A percentile compares a stretch with the other conserved stretches of the same genome.
These are phyloP conservation scores for Nakazawaea ernobii DNA, from an alignment of 805 yeast genomes.

Conservation along the genomic window DNA sequence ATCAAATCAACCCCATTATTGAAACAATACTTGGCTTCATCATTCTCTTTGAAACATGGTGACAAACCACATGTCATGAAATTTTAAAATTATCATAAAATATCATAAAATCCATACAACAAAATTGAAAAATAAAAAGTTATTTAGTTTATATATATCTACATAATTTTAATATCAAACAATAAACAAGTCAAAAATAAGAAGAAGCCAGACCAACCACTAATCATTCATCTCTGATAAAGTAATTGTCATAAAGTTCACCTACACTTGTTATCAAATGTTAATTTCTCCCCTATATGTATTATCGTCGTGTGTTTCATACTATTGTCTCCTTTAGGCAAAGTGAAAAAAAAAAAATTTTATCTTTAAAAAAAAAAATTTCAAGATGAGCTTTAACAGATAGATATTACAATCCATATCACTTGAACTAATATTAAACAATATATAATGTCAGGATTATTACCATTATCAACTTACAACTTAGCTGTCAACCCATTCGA, in stretches of 20 bases:
- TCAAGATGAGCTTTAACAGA: conserved; percentile 7
- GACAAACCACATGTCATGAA: conserved; percentile 98
- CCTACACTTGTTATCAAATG: too few relatives aligned
- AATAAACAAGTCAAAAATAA: not conserved
- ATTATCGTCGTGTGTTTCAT: too few relatives aligned
- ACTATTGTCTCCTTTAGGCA: not conserved
- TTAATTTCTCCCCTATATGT: too few relatives aligned
- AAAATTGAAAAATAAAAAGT: too few relatives aligned
- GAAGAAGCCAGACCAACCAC: not conserved
- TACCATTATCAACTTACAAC: conserved; percentile 85
- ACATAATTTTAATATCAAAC: not conserved
- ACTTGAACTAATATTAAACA: not conserved
- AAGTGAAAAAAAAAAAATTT: conserved; percentile 1
- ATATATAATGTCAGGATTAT: conserved; percentile 54
- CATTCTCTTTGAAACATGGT: conserved; percentile 96
- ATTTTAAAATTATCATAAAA: conserved; percentile 51
- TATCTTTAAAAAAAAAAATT: not conserved
- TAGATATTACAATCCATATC: not conserved
- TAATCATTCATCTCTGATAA: not conserved
- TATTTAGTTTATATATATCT: not conserved
- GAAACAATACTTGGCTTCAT: conserved; percentile 91
- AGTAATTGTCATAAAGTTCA: too few relatives aligned
- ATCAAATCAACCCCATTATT: conserved; percentile 96
- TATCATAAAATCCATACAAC: not conserved
- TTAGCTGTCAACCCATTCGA: conserved; percentile 80